Base-by-base conservation (phyloP, 2,329 filamentous ascomycete species). In the Colletotrichum lini region DNA sequence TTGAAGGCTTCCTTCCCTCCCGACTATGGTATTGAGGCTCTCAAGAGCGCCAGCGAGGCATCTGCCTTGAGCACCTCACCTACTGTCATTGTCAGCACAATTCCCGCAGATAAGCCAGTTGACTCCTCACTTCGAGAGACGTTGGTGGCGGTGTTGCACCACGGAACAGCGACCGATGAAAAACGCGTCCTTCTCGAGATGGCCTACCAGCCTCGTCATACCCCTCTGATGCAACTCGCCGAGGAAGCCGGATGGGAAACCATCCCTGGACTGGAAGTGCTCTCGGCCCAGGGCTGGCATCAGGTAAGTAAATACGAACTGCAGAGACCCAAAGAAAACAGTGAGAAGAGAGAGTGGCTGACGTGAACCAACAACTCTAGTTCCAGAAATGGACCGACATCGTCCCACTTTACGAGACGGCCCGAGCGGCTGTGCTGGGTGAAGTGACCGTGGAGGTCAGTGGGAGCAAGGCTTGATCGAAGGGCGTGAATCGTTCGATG, bases 151-250 rank as follows among this genome's bases (percentile, higher is more conserved):
- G 77, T 90, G 44, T 78, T 91, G n/a, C 82, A 84, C 69, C 81
- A 80, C 30, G 82, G 77, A 72, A 79, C 75, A 73, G 80, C 77
- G 72, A 79, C 77, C 73, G 82, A 82, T 62, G 81, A 81, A 7
- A 82, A 82, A 35, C 88, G 89, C 23, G 89, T 96, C 15, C 82
- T 98, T 72, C 83, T 98, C 4, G 96, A 99, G 81, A 98, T 99
- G 95, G 96, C 96, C 2, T 99, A 99, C 82, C 97, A 96, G 82
- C 96, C 96, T 23, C 86, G 89, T 0, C 88, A 93, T 63, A 99
- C 96, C 5, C 89, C 92, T 9, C 82, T 98, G 75, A 98, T 98
- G 91, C 88, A 93, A 79, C 84, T 98, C 79, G 96, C 95, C 2
- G 87, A 91, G 76, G 89, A 92, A 75, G 89, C 89, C 15, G 92